Evolutionary conservation across 495 filamentous ascomycete genomes (phyloP).

Genomic region (Hypoxylon trugodes): DNA sequence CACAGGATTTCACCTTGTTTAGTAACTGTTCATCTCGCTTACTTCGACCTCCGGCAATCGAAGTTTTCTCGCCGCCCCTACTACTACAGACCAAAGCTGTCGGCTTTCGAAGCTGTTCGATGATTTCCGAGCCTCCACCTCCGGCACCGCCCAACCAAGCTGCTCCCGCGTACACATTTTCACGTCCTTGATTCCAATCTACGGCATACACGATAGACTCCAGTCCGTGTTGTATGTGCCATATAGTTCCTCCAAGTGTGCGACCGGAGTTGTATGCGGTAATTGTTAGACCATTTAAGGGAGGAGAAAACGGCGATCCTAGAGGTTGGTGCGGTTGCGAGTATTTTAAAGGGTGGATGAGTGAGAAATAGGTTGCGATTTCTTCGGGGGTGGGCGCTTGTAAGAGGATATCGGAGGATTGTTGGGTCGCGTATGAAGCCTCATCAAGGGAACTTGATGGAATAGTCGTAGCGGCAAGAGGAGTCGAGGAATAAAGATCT

Average conservation of each 20-base stretch:
- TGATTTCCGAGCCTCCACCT: conserved; percentile 82
- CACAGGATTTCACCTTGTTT: conserved; percentile 77
- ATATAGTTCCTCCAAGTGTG: conserved; percentile 95
- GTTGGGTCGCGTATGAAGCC: conserved; percentile 64
- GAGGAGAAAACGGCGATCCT: conserved; percentile 84
- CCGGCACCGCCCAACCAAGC: conserved; percentile 89
- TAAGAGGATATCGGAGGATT: conserved; percentile 70
- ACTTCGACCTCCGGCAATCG: conserved; percentile 73
- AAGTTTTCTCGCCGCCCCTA: conserved; percentile 76
- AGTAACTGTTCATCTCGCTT: conserved; percentile 87
- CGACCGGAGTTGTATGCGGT: conserved; percentile 97
- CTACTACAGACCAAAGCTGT: conserved; percentile 92
- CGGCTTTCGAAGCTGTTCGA: conserved; percentile 90
- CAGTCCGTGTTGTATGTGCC: conserved; percentile 97
- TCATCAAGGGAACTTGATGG: conserved; percentile 73
- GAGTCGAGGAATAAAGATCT: conserved; percentile 91
- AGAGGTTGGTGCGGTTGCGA: conserved; percentile 92
- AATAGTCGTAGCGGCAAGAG: conserved; percentile 83
- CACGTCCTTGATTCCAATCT: conserved; percentile 95
- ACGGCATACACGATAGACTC: conserved; percentile 98
- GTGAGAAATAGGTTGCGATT: conserved; percentile 87
- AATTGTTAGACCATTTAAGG: conserved; percentile 89
- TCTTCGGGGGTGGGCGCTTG: conserved; percentile 85
- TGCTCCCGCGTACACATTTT: conserved; percentile 92
- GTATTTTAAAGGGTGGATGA: conserved; percentile 96